These are phyloP conservation scores for Polychytrium aggregatum DNA, from an alignment of 192 early-diverging fungal genomes.

Conservation along the genomic window DNA sequence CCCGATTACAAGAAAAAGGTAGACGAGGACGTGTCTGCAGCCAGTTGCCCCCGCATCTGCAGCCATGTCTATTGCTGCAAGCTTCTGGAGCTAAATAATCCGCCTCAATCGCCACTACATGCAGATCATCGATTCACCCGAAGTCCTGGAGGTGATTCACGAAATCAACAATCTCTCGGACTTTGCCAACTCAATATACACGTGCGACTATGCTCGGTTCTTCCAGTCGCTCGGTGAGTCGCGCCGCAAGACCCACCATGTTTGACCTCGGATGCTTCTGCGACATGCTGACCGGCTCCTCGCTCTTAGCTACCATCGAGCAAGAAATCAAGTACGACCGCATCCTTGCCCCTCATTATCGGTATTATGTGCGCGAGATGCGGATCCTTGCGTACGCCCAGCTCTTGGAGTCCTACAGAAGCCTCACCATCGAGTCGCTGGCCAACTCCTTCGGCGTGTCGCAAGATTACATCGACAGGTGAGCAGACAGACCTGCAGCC, in stretches of 20 bases:
- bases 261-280: neutral
- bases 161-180: constrained; percentile 79
- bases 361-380: constrained; percentile 97
- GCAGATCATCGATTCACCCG: constrained; percentile 84
- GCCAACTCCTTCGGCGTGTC: constrained; percentile 93
- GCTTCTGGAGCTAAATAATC: no score
- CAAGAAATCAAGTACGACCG: constrained; percentile 58
- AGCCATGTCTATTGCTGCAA: no score
- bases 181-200: constrained; percentile 78
- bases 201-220: constrained; percentile 87
- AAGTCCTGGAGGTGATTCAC: constrained; percentile 88
- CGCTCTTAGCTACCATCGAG: constrained; percentile 62
- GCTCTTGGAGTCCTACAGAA: constrained; percentile 87
- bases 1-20: constrained; percentile 94
- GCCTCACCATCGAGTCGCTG: constrained; percentile 90
- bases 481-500: no score
- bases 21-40: no score
- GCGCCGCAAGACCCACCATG: neutral
- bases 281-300: neutral
- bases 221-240: constrained; percentile 68
- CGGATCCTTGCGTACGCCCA: constrained; percentile 94
- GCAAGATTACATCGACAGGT: constrained; percentile 88
- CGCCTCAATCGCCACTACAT: no score
- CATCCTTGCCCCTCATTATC: constrained; percentile 76
- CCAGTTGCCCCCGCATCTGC: no score